Evolutionary conservation across 1,284 basidiomycete genomes (phyloP), one percentile per base, ranked within the genome.

Genomic region (Flammula alnicola): DNA sequence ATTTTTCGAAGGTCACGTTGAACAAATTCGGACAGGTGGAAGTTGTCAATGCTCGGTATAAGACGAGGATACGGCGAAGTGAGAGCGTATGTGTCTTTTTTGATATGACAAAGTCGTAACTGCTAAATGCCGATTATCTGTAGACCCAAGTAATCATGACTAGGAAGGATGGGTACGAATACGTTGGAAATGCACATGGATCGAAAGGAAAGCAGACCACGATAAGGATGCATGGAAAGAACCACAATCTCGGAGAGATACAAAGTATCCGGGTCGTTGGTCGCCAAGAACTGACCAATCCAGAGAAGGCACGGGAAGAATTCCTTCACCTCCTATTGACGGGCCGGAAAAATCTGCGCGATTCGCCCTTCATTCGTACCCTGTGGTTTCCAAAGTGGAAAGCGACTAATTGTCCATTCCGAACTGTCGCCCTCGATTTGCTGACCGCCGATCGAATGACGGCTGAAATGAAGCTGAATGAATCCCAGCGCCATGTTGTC

Each of bases 291-390:
- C 54, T 58, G 14, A 70, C 68, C 0, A 63, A 65, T 41, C 42
- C 69, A 0, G 73, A 76, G 48, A 64, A 61, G 37, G 66, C 70
- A 4, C 63, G 66, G 9, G 68, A 75, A n/a, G 54, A 59, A 39
- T 62, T 75, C 19, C 49, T 76, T 20, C 53, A 66, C 5, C 49
- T 45, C 14, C 45, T 66, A 25, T 58, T 73, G n/a, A 66, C 61
- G 47, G 64, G 66, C 6, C 43, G 56, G 10, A 59, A 54, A 17
- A 51, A 48, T 19, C 57, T 70, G 14, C 48, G 56, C 26, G 43
- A 63, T 22, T 64, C 63, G 3, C 47, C 52, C 1, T 70, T 74
- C 46, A 62, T 72, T 27, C 62, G 60, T 5, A 57, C 49, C 7
- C 17, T 75, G 17, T 75, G 68, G 68, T 70, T 74, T 56, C 61